Evolutionary conservation across 2,329 filamentous ascomycete genomes (phyloP).

Genomic region (Alternaria consortialis): DNA sequence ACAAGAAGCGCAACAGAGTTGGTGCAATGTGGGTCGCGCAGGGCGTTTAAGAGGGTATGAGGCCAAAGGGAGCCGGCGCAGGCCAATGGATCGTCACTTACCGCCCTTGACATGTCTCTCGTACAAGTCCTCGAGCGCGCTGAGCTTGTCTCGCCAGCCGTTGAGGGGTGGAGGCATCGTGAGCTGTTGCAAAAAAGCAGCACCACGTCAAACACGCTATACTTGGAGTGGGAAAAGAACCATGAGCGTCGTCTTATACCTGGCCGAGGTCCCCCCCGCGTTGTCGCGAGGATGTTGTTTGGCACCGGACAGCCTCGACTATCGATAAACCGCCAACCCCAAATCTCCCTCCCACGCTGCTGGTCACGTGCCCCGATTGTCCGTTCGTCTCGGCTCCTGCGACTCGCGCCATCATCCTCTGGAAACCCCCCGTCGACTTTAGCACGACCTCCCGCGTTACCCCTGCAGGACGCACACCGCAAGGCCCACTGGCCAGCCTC

Average conservation of each 20-base stretch:
- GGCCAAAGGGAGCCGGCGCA: slow-evolving; percentile 25
- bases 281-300: not conserved
- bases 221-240: slow-evolving; percentile 1
- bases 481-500: slow-evolving; percentile 27
- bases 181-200: slow-evolving; percentile 23
- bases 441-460: slow-evolving; percentile 27
- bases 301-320: not conserved
- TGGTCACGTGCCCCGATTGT: slow-evolving; percentile 5
- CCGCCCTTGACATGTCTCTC: slow-evolving; percentile 48
- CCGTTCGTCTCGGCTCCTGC: not conserved
- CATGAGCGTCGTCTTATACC: slow-evolving; percentile 17
- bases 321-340: slow-evolving; percentile 7
- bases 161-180: slow-evolving; percentile 49
- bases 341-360: not conserved
- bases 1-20: slow-evolving; percentile 23
- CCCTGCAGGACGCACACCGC: slow-evolving; percentile 32
- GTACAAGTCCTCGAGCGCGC: slow-evolving; percentile 39
- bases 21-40: slow-evolving; percentile 33
- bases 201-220: slow-evolving; percentile 21
- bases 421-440: slow-evolving; percentile 3
- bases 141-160: slow-evolving; percentile 46
- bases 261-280: slow-evolving; percentile 4
- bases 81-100: slow-evolving; percentile 50
- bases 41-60: slow-evolving; percentile 34
- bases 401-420: too few species aligned